Conservation (phyloP, 1,284 basidiomycete genomes). For the Ceratobasidium sp. region DNA sequence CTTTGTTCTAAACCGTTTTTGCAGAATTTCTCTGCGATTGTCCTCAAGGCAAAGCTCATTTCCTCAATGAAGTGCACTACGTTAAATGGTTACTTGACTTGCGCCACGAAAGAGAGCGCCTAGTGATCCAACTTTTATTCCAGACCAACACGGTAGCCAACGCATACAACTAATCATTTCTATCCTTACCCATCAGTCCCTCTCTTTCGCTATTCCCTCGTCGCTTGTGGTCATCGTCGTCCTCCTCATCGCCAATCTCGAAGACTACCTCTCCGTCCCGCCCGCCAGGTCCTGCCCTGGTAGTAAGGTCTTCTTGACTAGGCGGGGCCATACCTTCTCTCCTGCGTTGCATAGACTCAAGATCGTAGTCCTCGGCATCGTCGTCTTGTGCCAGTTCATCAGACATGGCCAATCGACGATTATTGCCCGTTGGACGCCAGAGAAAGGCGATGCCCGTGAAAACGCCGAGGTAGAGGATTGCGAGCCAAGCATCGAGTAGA, state of each 20-base stretch:
- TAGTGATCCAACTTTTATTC: no score
- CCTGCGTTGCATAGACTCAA: slow-evolving; percentile 72
- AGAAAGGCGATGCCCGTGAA: slow-evolving; percentile 87
- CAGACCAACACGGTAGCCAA: no score
- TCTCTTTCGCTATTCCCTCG: slow-evolving; percentile 40
- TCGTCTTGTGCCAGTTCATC: slow-evolving; percentile 89
- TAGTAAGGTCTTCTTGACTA: slow-evolving; percentile 41
- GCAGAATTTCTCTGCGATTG: no score
- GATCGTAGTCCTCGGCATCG: slow-evolving; percentile 92
- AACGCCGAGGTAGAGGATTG: slow-evolving; percentile 80
- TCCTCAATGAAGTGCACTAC: no score
- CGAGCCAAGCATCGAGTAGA: slow-evolving; percentile 94
- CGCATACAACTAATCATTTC: slow-evolving; percentile 20
- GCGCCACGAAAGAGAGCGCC: no score
- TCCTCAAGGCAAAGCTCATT: no score
- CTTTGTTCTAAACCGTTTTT: no score
- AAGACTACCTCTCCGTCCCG: slow-evolving; percentile 81
- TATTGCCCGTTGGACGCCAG: slow-evolving; percentile 93
- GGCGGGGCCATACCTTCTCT: slow-evolving; percentile 57
- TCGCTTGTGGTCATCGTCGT: slow-evolving; percentile 10
- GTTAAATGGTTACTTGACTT: no score
- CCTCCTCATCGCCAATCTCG: slow-evolving; percentile 89
- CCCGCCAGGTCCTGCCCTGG: slow-evolving; percentile 42
- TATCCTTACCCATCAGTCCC: slow-evolving; percentile 34
- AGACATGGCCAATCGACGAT: slow-evolving; percentile 87